These are phyloP conservation scores for Zizania palustris DNA, from an alignment of 202 grass and related monocot species.

Conservation along the genomic window DNA sequence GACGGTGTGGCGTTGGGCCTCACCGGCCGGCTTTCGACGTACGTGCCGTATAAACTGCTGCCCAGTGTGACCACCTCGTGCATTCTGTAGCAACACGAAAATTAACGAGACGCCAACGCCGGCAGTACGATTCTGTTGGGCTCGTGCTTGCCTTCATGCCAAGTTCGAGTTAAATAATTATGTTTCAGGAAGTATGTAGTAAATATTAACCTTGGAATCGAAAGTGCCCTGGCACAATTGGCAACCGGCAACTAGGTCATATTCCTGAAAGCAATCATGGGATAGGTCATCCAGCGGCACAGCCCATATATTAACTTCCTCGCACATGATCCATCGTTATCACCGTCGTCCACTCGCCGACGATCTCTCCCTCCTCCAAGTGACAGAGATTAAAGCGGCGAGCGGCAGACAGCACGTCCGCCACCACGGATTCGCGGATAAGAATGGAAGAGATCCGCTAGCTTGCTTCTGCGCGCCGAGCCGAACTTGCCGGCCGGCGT, in stretches of 20 bases:
- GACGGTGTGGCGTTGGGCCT: slow-evolving; percentile 26
- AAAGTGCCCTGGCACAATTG: too few relatives aligned
- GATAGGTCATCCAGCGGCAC: background rate
- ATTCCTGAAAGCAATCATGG: slow-evolving; percentile 34
- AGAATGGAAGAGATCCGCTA: slow-evolving; percentile 33
- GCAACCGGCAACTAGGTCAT: too few relatives aligned
- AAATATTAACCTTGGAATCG: too few relatives aligned
- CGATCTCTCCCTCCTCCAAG: background rate
- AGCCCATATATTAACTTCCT: background rate
- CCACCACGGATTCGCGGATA: slow-evolving; percentile 31
- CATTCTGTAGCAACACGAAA: background rate
- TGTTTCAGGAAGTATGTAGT: too few relatives aligned
- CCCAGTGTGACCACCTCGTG: slow-evolving; percentile 1
- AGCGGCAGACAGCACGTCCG: background rate
- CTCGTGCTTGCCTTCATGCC: too few relatives aligned
- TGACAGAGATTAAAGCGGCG: background rate
- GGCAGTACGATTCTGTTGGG: slow-evolving; percentile 30
- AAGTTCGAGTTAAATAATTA: too few relatives aligned
- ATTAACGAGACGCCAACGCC: background rate
- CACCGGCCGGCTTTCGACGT: slow-evolving; percentile 19
- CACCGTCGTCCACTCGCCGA: background rate
- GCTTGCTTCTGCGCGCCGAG: too few relatives aligned
- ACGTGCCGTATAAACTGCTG: slow-evolving; percentile 37
- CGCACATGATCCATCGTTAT: slow-evolving; percentile 3
- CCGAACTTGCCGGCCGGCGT: slow-evolving; percentile 2